Conservation (phyloP, 2,329 filamentous ascomycete species). For the Exophiala calicioides region DNA sequence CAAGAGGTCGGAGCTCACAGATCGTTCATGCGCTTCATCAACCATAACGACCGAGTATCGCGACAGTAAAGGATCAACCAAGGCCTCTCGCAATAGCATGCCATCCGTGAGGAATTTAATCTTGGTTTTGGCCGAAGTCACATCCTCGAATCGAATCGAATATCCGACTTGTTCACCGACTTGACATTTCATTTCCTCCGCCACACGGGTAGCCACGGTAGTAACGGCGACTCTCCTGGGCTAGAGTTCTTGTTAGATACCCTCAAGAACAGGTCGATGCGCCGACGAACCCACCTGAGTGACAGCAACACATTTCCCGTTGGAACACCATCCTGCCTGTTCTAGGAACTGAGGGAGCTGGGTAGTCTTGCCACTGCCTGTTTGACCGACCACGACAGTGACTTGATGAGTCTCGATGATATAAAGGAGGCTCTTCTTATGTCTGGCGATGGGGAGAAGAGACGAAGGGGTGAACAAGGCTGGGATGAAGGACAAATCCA, state of each 20-base stretch:
- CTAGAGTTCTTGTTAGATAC: conserved; percentile 48
- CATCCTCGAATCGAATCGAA: conserved; percentile 88
- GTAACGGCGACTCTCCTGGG: conserved; percentile 88
- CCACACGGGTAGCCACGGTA: conserved; percentile 83
- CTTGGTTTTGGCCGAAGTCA: conserved; percentile 77
- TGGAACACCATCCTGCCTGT: conserved; percentile 80
- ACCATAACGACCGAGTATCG: conserved; percentile 97
- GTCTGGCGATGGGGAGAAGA: conserved; percentile 81
- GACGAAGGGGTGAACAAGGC: conserved; percentile 82
- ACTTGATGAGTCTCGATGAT: conserved; percentile 80
- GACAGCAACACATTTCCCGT: conserved; percentile 80
- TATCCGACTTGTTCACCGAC: conserved; percentile 91
- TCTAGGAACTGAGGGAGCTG: conserved; percentile 92
- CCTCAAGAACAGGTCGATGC: conserved; percentile 4
- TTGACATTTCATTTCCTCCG: conserved; percentile 83
- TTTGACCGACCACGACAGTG: conserved; percentile 88
- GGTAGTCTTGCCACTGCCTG: conserved; percentile 92
- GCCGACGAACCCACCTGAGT: conserved; percentile 70
- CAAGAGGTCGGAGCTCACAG: conserved; percentile 86
- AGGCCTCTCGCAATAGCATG: conserved; percentile 82
- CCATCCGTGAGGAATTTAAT: conserved; percentile 98
- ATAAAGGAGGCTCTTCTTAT: conserved; percentile 78
- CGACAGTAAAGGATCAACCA: conserved; percentile 87
- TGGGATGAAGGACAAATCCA: conserved; percentile 60
- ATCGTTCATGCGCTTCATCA: conserved; percentile 93